Evolutionary conservation across 768 basidiomycete species (phyloP).

Genomic region (Filobasidium wieringae): DNA sequence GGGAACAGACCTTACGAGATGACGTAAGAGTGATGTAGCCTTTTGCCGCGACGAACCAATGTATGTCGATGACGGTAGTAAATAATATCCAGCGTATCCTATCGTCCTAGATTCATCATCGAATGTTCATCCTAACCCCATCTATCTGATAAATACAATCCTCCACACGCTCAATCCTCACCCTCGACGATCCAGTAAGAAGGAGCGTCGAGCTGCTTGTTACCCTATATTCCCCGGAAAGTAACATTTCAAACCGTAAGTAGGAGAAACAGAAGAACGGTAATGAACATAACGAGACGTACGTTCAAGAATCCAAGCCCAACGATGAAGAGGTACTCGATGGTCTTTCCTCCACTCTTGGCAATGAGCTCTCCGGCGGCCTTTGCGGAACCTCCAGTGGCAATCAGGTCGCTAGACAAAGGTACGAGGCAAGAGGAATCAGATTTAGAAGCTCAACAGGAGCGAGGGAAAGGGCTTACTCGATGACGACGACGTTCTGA

Average conservation of each 20-base stretch:
- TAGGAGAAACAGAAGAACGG: not conserved
- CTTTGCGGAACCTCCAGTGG: slow-evolving; percentile 88
- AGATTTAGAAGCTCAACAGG: not conserved
- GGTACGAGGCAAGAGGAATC: not conserved
- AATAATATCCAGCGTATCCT: too few relatives aligned
- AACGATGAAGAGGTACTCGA: slow-evolving; percentile 92
- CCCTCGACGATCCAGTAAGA: slow-evolving; percentile 76
- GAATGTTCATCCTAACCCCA: not conserved
- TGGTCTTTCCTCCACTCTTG: slow-evolving; percentile 66
- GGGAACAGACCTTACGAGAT: too few relatives aligned
- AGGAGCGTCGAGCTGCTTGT: slow-evolving; percentile 69
- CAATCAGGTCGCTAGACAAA: slow-evolving; percentile 60
- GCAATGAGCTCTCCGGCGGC: slow-evolving; percentile 82
- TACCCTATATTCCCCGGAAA: slow-evolving; percentile 48
- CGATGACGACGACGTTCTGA: slow-evolving; percentile 73
- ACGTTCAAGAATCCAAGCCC: slow-evolving; percentile 45
- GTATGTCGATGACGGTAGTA: too few relatives aligned
- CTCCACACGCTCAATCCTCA: slow-evolving; percentile 46
- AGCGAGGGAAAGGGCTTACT: slow-evolving; percentile 38
- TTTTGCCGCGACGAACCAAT: too few relatives aligned
- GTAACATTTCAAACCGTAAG: slow-evolving; percentile 1
- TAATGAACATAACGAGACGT: not conserved
- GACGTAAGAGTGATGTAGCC: too few relatives aligned
- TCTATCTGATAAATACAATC: not conserved
- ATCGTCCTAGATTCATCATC: too few relatives aligned